Percentiles rank a stretch among this genome's conserved stretches.
Conservation (phyloP, 1,284 basidiomycete species). For the Trichosporon sp. region DNA sequence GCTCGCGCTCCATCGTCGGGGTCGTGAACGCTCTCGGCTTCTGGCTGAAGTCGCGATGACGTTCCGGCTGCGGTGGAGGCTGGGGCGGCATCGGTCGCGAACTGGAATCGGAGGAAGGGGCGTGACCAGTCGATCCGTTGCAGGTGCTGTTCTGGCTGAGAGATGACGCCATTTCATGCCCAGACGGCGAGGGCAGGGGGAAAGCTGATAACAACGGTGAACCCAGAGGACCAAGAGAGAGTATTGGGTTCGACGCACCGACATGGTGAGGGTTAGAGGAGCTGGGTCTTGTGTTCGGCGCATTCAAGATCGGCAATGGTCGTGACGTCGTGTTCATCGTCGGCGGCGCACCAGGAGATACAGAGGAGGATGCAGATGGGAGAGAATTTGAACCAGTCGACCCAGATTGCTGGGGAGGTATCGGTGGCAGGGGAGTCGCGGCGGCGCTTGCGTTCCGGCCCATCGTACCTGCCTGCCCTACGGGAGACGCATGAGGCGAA, state of each 20-base stretch:
- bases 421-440: not conserved
- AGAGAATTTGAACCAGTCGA: not conserved
- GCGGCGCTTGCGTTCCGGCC: not conserved
- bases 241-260: not conserved
- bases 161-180: not conserved
- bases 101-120: not conserved
- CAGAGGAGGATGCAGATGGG: conserved; percentile 6
- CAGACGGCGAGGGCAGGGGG: conserved; percentile 3
- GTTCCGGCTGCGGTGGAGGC: conserved; percentile 51
- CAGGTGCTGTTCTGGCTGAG: conserved; percentile 9
- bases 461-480: not conserved
- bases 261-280: not conserved
- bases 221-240: not conserved
- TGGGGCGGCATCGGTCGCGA: conserved; percentile 37
- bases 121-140: not conserved
- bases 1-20: conserved; percentile 28
- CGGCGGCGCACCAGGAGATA: not conserved
- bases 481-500: conserved; percentile 10
- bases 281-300: not conserved
- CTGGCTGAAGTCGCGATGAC: conserved; percentile 36
- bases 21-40: conserved; percentile 43
- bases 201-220: conserved; percentile 7
- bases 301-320: conserved; percentile 4
- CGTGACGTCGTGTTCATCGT: conserved; percentile 6
- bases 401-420: not conserved